Base-by-base conservation (phyloP, 345 rosid genomes). In the Melaleuca alternifolia region DNA sequence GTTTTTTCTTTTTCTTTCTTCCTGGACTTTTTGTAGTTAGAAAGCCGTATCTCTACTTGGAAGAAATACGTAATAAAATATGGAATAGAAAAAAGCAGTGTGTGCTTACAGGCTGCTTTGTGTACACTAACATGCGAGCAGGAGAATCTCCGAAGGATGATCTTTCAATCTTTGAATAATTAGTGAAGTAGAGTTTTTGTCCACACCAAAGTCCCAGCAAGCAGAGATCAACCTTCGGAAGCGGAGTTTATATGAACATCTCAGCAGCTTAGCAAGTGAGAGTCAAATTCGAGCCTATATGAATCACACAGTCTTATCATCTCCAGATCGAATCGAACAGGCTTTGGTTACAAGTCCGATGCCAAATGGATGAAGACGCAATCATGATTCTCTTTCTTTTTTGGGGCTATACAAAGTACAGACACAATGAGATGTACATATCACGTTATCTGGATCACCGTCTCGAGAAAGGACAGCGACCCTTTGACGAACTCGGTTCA, bases 401-500 rank as follows among this genome's bases (percentile, higher is more conserved):
- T 18, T 71, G 9, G 3, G 20, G 3, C 6, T 20, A 37, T 9
- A 71, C 79, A 71, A 71, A 71, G 48, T 24, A 71, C 48, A 71
- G 23, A 71, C 7, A 71, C 0, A 71, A 71, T 71, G 79, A 71
- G 79, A 71, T 37, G 26, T 2, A 8, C 18, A 37, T 11, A 0
- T 16, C 23, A 1, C 13, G 9, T 0, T 37, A 33, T 71, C 2
- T 0, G 0, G 33, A 71, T 71, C 13, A 65, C 24, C 3, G 3
- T 71, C 0, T 33, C 2, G 44, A 8, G 37, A 71, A 71, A 0
- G 24, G 2, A 3, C 41, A 2, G 4, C 41, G 41, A 41, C 41
- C 3, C 41, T 41, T 41, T 41, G 41, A 71, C 9, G 24, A 71
- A 18, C 4, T 16, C 79, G 10, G 41, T 18, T 37, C 24, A 71